phyloP scores from a whole-genome alignment of 2,329 filamentous ascomycete genomes.

The Aureobasidium namibiae region DNA sequence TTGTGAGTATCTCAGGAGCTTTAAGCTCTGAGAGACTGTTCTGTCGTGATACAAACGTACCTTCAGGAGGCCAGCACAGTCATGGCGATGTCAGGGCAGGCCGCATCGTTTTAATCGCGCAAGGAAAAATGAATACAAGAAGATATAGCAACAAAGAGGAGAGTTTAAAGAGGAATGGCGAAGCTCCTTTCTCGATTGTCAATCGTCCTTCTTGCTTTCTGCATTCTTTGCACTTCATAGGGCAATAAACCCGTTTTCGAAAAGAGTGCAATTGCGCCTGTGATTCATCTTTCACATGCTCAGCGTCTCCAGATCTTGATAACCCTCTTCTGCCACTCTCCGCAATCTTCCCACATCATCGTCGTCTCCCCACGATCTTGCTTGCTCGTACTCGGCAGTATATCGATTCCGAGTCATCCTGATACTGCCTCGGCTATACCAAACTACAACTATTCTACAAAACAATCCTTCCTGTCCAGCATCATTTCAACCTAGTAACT shows the following conservation, averaged over 20 bases:
- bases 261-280: background rate
- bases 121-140: background rate
- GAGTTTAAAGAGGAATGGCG: background rate
- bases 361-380: background rate
- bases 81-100: background rate
- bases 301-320: background rate
- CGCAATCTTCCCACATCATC: background rate
- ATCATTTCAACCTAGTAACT: background rate
- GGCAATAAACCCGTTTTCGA: background rate
- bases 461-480: background rate
- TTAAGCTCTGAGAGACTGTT: background rate
- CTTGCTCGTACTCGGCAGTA: background rate
- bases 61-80: background rate
- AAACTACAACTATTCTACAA: background rate
- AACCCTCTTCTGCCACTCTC: background rate
- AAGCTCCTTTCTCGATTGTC: background rate
- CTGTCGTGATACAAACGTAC: background rate
- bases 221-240: background rate
- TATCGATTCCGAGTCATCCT: background rate
- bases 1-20: background rate
- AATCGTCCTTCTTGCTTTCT: background rate
- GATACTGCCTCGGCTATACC: background rate
- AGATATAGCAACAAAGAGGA: background rate
- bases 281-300: conserved; percentile 1
- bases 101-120: background rate